Evolutionary conservation across 2,329 filamentous ascomycete genomes (phyloP), one percentile per base, ranked within the genome.

Genomic region (Fusarium oligoseptatum): DNA sequence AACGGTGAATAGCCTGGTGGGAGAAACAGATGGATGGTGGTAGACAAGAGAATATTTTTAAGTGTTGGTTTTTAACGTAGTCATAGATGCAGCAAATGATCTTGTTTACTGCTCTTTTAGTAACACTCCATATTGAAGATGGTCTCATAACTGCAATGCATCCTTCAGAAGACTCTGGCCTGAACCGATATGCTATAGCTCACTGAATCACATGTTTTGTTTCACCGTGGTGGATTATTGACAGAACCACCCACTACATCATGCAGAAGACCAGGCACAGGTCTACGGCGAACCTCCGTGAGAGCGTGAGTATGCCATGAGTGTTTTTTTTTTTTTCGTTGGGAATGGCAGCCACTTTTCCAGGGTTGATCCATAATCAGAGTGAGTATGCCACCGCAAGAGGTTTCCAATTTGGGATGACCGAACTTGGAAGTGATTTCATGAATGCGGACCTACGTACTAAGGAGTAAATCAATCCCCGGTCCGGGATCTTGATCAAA

Each of bases 101-200:
- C 7, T 22, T 4, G 14, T 9, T 12, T 48, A 3, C 4, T 9
- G 22, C 43, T 24, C n/a, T n/a, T n/a, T n/a, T n/a, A n/a, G n/a
- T n/a, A 45, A 45, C 7, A 24, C 12, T 24, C 14, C 43, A 24
- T 9, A 1, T 15, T 5, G 6, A 12, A 24, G 12, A 24, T 9
- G 12, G 1, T 15, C 14, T 1, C 0, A 9, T 48, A 0, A 24
- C 3, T 5, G 2, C 8, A 5, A 48, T 15, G 0, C 1, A 15
- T 45, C 12, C 7, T 45, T 9, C 9, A 45, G 1, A 24, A 45
- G 14, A 15, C 7, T 24, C n/a, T n/a, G n/a, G n/a, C n/a, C n/a
- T n/a, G n/a, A n/a, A n/a, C n/a, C n/a, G n/a, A n/a, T n/a, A n/a
- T n/a, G n/a, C n/a, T n/a, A n/a, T n/a, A n/a, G n/a, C n/a, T n/a